Evolutionary conservation across 164 flowering plant genomes (phyloP), one percentile per base, ranked within the genome.

Genomic region (Euptelea pleiosperma): DNA sequence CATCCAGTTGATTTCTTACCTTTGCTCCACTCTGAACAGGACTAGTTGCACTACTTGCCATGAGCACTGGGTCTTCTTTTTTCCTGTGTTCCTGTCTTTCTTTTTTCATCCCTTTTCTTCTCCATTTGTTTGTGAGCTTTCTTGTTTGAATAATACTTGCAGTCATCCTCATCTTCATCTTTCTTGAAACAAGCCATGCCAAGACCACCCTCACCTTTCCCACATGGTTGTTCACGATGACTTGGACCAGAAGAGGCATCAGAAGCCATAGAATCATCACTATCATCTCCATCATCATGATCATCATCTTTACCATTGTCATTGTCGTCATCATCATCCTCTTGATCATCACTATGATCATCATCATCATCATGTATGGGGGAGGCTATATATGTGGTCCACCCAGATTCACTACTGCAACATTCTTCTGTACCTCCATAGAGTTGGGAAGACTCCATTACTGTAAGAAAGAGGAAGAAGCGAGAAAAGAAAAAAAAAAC

Each of bases 181-280:
- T 56, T 54, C 62, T 65, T 62, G 41, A 49, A 42, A 14, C 10
- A 30, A 21, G 34, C 43, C 18, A 37, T 55, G 56, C 58, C 58
- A 15, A 49, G 57, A 10, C 39, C n/a, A 15, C 25, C 40, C 16
- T 57, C 59, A 40, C 39, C 46, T 6, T 60, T 49, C 51, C 30
- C 55, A 25, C 24, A 31, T 11, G 37, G 33, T 4, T 57, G 55
- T 21, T 70, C 68, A 33, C 25, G 71, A 42, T 72, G 62, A 41
- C 62, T 70, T 30, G 87, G 84, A 30, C 85, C 85, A 26, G 94
- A 84, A 5, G 90, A 82, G 15, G 94, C 94, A 73, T 86, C 94
- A 24, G 93, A 86, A 33, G 78, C 86, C 89, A 86, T 77, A 0
- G 90, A 84, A 52, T 86, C 90, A 67, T 82, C 90, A 24, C 85